Evolutionary conservation across 169 alveolate species (phyloP), one percentile per base, ranked within the genome.

Genomic region (Plasmodium relictum): DNA sequence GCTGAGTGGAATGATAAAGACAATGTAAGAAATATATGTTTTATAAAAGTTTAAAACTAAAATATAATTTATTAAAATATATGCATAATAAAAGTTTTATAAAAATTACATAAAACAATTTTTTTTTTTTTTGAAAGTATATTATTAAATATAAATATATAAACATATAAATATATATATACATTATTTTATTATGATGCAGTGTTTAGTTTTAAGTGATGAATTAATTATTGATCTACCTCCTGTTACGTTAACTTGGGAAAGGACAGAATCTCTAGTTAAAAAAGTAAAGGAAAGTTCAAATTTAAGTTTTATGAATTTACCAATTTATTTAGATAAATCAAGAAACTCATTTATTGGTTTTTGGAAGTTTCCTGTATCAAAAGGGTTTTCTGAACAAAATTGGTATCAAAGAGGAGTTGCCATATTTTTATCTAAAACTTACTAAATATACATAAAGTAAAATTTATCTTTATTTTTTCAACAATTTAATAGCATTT

Each of bases 271-370:
- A 10, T 37, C 24, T 37, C 71, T 88, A 48, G 89, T 73, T 73
- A 85, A 76, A 41, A 78, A 72, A 54, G 59, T 93, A 12, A 70
- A 59, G 56, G 96, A 96, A 74, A 86, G 76, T 14, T 89, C 92
- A 54, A 74, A 88, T 12, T 74, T 71, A 56, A 65, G 66, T 45
- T 91, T 92, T 74, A 88, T 93, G 91, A 90, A 92, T 52, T 80
- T 96, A 22, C 98, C 97, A 56, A 96, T 95, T 48, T 96, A 96
- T 92, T 71, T 96, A 88, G 96, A 96, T 71, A 95, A 89, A 54
- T 90, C 94, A 71, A 95, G 98, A 83, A 94, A 91, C 39, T 93
- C 93, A 12, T 89, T 96, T 44, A 62, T 96, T 50, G 96, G 96
- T 88, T 92, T 95, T 24, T 95, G 95, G 45, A 94, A 93, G 70